A percentile compares a stretch with the other conserved stretches of the same genome.
phyloP scores from a whole-genome alignment of 768 basidiomycete species.

The Trametes meyenii region DNA sequence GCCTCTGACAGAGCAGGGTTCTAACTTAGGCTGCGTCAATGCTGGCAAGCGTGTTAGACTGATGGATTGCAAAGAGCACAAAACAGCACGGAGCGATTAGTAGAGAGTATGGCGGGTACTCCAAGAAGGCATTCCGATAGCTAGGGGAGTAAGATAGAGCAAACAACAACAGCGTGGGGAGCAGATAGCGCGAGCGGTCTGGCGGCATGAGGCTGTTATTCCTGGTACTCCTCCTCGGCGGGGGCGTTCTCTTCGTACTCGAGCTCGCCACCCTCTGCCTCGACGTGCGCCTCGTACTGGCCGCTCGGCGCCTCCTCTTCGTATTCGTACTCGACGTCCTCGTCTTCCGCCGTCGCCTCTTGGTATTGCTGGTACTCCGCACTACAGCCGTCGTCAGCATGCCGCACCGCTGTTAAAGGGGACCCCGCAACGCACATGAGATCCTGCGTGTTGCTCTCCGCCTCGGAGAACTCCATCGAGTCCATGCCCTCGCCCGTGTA shows the following conservation, averaged over 20 bases:
- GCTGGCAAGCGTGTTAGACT: not conserved
- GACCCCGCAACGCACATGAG: conserved; percentile 61
- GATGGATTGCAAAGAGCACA: not conserved
- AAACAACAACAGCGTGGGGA: not conserved
- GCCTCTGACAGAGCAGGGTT: not conserved
- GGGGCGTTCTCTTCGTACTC: not conserved
- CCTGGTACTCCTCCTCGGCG: not conserved
- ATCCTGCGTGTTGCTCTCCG: conserved; percentile 81
- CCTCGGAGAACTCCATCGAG: conserved; percentile 81
- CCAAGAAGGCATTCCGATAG: not conserved
- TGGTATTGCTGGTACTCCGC: conserved; percentile 91
- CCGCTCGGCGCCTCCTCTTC: conserved; percentile 28
- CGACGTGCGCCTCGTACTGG: conserved; percentile 21
- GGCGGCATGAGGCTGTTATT: conserved; percentile 1
- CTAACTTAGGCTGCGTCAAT: not conserved
- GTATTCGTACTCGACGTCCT: conserved; percentile 37
- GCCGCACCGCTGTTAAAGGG: conserved; percentile 7
- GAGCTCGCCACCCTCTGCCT: not conserved
- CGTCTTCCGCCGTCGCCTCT: conserved; percentile 51
- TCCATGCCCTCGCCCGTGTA: conserved; percentile 94
- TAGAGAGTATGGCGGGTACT: conserved; percentile 3
- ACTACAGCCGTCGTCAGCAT: conserved; percentile 41
- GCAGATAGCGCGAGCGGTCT: too few relatives aligned
- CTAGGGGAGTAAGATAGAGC: conserved; percentile 6
- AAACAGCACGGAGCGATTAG: not conserved